Evolutionary conservation across 2,329 filamentous ascomycete genomes (phyloP), one percentile per base, ranked within the genome.

Genomic region (Penicillium crustosum): DNA sequence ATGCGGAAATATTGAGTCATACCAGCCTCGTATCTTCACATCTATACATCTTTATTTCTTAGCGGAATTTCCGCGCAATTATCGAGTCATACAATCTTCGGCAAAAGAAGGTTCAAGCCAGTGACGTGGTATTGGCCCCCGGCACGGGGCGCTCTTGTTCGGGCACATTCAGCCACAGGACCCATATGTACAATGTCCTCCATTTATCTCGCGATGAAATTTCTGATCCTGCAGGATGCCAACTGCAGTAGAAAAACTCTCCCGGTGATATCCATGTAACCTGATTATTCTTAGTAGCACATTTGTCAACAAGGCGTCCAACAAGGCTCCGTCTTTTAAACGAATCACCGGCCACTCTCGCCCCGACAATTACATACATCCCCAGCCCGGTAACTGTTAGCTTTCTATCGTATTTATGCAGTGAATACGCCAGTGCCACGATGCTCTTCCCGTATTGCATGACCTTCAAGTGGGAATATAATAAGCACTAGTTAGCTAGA

Each of bases 401-500:
- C 0, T 15, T 23, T 39, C 17, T 29, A 27, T 29, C n/a, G n/a
- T n/a, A n/a, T 29, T 10, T 27, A 3, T 39, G 7, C 2, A 2
- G 8, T 15, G 23, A 42, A 49, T 35, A 15, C 6, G 7, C 10
- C 6, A 25, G 17, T 49, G 6, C 6, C 17, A 29, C 27, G 13
- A 33, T 17, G 2, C 19, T 31, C 19, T 25, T 31, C 15, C 3
- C 13, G n/a, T 25, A 10, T 43, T 35, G 47, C 31, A 27, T 53
- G 35, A 47, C 42, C 8, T 36, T 19, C 6, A 17, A 29, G 13
- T 10, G 17, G 27, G 35, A 42, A 21, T 23, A 39, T 23, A 38
- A 53, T 57, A 57, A 53, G 49, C 48, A 13, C 49, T 35, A 52
- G 6, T 19, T 45, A 19, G 12, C 29, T 33, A 35, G 36, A 39